Conservation (phyloP, 169 alveolate genomes). For the Pseudocohnilembus persalinus region DNA sequence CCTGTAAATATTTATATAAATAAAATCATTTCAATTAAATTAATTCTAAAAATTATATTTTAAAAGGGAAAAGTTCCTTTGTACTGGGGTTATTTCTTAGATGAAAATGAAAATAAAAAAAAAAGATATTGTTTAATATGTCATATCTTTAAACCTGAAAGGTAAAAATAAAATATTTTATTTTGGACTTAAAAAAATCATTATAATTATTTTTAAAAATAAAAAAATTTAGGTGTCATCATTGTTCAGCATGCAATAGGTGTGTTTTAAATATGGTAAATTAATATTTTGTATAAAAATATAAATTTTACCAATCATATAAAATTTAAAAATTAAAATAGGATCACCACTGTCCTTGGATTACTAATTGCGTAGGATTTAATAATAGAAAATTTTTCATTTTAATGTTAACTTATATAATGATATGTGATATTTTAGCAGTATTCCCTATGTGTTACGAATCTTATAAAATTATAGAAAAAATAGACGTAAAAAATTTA, state of each 20-base stretch:
- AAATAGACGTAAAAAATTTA: not conserved
- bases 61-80: not conserved
- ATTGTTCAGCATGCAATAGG: conserved; percentile 93
- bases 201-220: too few species aligned
- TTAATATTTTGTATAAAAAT: too few species aligned
- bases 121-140: conserved; percentile 80
- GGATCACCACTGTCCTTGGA: conserved; percentile 97
- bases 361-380: conserved; percentile 87
- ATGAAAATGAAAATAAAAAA: conserved; percentile 74
- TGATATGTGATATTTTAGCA: conserved; percentile 30
- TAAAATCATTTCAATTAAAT: too few species aligned
- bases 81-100: conserved; percentile 72
- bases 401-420: conserved; percentile 88
- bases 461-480: not conserved
- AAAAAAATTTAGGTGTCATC: conserved; percentile 98
- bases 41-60: too few species aligned
- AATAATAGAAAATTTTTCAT: conserved; percentile 93
- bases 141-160: conserved; percentile 73
- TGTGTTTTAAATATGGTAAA: conserved; percentile 90
- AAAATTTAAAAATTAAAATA: conserved; percentile 16
- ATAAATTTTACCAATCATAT: too few species aligned
- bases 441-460: not conserved
- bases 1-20: not conserved
- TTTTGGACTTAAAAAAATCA: too few species aligned
- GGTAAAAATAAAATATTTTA: too few species aligned